Evolutionary conservation across 192 early-diverging fungal genomes (phyloP), one percentile per base, ranked within the genome.

Genomic region (Fimicolochytrium jonesii): DNA sequence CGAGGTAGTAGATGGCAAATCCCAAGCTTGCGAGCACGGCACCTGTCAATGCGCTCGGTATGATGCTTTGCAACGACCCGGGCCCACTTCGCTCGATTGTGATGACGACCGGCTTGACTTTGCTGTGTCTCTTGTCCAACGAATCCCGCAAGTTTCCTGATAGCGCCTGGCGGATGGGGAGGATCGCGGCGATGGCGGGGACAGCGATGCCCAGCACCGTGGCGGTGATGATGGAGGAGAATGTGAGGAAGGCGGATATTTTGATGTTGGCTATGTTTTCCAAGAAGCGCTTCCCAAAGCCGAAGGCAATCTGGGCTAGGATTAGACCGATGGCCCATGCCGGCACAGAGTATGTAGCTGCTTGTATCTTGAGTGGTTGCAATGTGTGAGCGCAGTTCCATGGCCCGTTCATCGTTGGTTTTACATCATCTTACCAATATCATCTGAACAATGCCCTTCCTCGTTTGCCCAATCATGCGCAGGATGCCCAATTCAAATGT

Each of bases 401-500:
- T 28, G 22, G n/a, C 46, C 10, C 6, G 22, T 15, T 20, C 10
- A 25, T 48, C 7, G 15, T 6, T 20, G 46, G 23, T 7, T 48
- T 11, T 41, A 41, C 1, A 13, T 50, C 0, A 15, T 13, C 56
- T n/a, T 22, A 58, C 56, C 37, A 64, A 31, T 10, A 64, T 51
- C 51, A 54, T 54, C n/a, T 26, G 20, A 26, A 67, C 20, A n/a
- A 61, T 41, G 7, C 33, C 37, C 44, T n/a, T 25, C 18, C 70
- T 42, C 18, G 49, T 53, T 43, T 61, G 59, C 18, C 70, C 70
- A 29, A 72, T 47, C 70, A 72, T 72, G 29, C 70, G 37, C 28
- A 68, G 35, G 26, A 72, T 60, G 18, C 65, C 70, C 43, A 72
- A 48, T 36, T 72, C 65, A 42, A 63, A 64, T 2, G 65, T 62